Evolutionary conservation across 108 stramenopile species (phyloP).

Genomic region (Aurantiochytrium sp.): DNA sequence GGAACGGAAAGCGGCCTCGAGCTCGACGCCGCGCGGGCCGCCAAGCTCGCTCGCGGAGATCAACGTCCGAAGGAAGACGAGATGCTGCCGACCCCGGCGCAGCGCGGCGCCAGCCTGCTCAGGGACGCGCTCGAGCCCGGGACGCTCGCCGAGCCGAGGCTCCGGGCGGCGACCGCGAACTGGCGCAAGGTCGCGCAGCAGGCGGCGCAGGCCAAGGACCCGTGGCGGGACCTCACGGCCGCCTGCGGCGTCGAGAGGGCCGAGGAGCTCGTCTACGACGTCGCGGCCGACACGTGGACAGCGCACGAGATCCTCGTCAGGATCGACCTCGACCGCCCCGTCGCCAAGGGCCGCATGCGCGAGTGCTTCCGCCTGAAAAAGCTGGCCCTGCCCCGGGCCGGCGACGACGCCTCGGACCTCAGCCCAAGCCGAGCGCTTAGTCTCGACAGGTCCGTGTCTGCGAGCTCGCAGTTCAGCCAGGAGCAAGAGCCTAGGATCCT

Average conservation of each 20-base stretch:
- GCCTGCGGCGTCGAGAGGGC: background rate
- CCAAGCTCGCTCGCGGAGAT: too few relatives aligned
- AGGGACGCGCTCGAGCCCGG: too few relatives aligned
- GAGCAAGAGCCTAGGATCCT: background rate
- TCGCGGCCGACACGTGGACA: background rate
- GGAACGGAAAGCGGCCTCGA: too few relatives aligned
- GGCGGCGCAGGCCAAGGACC: background rate
- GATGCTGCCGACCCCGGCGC: too few relatives aligned
- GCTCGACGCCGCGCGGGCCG: too few relatives aligned
- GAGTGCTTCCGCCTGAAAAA: slow-evolving; percentile 14
- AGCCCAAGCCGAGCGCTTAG: too few relatives aligned
- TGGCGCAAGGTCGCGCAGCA: background rate
- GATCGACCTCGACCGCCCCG: background rate
- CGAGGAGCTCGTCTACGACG: slow-evolving; percentile 10
- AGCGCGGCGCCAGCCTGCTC: too few relatives aligned
- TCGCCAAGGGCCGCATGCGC: slow-evolving; percentile 27
- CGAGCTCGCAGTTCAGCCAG: too few relatives aligned
- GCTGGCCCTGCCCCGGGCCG: background rate
- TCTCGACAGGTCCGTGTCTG: too few relatives aligned
- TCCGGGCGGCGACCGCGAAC: background rate
- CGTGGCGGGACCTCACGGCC: background rate
- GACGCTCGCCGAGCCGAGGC: too few relatives aligned
- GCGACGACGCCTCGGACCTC: too few relatives aligned
- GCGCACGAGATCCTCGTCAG: background rate
- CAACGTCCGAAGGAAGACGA: too few relatives aligned